A percentile compares a stretch with the other conserved stretches of the same genome.
phyloP scores from a whole-genome alignment of 805 yeast genomes.

The Saccharomycopsis fodiens region DNA sequence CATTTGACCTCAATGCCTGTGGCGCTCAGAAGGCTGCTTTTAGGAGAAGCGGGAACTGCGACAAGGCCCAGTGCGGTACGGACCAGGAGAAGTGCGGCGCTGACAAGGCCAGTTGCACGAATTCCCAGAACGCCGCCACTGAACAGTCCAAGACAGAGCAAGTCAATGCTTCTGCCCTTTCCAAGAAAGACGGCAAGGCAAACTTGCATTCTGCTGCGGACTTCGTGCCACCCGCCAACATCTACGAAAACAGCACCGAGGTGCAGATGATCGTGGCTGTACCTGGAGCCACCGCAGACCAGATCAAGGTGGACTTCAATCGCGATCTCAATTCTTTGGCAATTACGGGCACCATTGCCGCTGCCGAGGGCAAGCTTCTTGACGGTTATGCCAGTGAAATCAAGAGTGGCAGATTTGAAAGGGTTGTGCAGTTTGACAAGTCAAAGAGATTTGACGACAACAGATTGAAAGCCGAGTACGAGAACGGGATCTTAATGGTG shows the following conservation, averaged over 20 bases:
- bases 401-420: conserved; percentile 33
- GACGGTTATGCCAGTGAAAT: conserved; percentile 29
- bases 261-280: conserved; percentile 37
- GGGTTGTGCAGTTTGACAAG: conserved; percentile 35
- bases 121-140: too few species aligned
- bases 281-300: conserved; percentile 41
- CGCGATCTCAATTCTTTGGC: conserved; percentile 36
- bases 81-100: too few species aligned
- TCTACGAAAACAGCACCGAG: conserved; percentile 35
- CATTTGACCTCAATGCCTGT: background rate
- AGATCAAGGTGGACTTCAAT: conserved; percentile 39
- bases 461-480: conserved; percentile 32
- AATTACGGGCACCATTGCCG: conserved; percentile 38
- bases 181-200: background rate
- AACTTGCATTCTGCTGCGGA: conserved; percentile 5
- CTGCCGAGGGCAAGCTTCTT: conserved; percentile 22
- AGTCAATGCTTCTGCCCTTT: too few species aligned
- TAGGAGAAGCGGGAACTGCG: background rate
- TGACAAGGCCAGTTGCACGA: too few species aligned
- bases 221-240: conserved; percentile 38
- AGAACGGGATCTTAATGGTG: conserved; percentile 3
- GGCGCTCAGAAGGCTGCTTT: background rate
- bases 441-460: conserved; percentile 34
- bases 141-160: too few species aligned
- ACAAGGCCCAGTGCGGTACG: too few species aligned